phyloP scores from a whole-genome alignment of 345 rosid genomes.

The Schrenkiella parvula region DNA sequence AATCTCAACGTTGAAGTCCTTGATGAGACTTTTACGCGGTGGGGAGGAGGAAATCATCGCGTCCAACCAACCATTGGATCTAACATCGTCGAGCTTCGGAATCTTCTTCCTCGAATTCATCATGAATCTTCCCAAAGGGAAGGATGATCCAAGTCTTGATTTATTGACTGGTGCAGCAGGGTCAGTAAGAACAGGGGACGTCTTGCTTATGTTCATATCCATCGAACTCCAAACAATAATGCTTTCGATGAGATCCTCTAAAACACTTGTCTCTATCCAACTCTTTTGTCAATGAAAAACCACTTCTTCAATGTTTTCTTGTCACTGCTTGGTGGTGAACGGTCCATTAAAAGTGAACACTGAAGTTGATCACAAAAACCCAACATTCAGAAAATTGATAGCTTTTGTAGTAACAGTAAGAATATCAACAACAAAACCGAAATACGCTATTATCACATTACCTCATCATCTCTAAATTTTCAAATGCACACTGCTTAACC shows the following conservation, averaged over 20 bases:
- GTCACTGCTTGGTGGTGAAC: conserved; percentile 56
- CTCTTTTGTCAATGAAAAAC: conserved; percentile 88
- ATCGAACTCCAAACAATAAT: conserved; percentile 35
- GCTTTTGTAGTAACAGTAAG: neutral
- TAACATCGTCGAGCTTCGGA: conserved; percentile 76
- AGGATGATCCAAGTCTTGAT: conserved; percentile 62
- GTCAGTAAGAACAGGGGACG: conserved; percentile 72
- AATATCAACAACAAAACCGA: conserved; percentile 9
- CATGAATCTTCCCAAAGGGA: conserved; percentile 51
- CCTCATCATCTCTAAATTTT: conserved; percentile 69
- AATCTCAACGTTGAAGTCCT: conserved; percentile 49
- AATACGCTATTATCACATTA: conserved; percentile 11
- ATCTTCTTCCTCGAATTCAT: conserved; percentile 61
- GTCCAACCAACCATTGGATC: conserved; percentile 87
- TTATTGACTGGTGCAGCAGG: conserved; percentile 63
- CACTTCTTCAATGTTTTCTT: conserved; percentile 92
- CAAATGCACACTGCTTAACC: conserved; percentile 33
- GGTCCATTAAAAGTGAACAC: conserved; percentile 70
- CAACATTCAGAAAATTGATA: neutral
- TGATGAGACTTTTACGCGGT: conserved; percentile 73
- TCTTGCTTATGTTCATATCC: conserved; percentile 68
- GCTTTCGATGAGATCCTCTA: conserved; percentile 9
- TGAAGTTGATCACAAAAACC: conserved; percentile 22
- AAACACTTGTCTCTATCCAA: conserved; percentile 43
- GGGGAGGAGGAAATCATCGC: conserved; percentile 97